Evolutionary conservation across 1,139 yeast genomes (phyloP).

Genomic region (Torulaspora pretoriensis): DNA sequence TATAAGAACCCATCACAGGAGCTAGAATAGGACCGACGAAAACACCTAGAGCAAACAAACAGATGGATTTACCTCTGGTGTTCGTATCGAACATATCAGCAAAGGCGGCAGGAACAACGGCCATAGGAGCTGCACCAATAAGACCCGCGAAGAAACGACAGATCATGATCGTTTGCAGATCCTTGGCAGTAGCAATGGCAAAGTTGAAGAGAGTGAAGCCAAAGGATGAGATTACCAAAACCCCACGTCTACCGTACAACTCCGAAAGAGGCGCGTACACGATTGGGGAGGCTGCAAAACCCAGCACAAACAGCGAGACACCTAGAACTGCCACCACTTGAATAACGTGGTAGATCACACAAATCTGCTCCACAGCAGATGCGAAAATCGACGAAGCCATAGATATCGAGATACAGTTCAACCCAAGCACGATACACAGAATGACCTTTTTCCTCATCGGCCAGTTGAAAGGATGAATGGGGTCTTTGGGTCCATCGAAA

Average conservation of each 20-base stretch:
- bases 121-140: constrained; percentile 75
- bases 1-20: constrained; percentile 68
- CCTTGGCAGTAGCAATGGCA: constrained; percentile 69
- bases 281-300: constrained; percentile 80
- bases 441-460: constrained; percentile 40
- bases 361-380: constrained; percentile 44
- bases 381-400: constrained; percentile 67
- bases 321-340: constrained; percentile 57
- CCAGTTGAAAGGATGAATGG: constrained; percentile 63
- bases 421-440: constrained; percentile 43
- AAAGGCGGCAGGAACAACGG: constrained; percentile 78
- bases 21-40: constrained; percentile 74
- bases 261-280: constrained; percentile 81
- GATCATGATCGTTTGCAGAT: constrained; percentile 65
- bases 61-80: constrained; percentile 64
- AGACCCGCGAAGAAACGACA: constrained; percentile 75
- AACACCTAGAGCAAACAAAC: constrained; percentile 61
- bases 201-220: constrained; percentile 59
- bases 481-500: constrained; percentile 59
- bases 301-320: constrained; percentile 68
- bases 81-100: constrained; percentile 65
- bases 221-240: constrained; percentile 51
- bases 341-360: constrained; percentile 48
- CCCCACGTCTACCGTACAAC: constrained; percentile 62
- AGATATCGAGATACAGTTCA: constrained; percentile 45